Percentiles rank a stretch among this genome's conserved stretches.
These are phyloP conservation scores for Saussurea involucrata DNA, from an alignment of 129 eudicot species.

Conservation along the genomic window DNA sequence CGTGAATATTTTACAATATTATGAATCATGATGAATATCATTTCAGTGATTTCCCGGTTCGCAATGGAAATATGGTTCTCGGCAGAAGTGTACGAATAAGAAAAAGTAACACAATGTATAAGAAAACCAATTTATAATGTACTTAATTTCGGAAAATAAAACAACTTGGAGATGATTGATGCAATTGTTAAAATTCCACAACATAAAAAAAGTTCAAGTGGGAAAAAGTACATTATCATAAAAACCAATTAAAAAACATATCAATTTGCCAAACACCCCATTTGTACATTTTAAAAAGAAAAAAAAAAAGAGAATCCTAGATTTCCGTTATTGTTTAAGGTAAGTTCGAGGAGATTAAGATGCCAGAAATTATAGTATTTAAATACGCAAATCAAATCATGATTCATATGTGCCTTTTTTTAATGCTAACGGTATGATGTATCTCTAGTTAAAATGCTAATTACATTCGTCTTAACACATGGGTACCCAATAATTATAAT, in stretches of 20 bases:
- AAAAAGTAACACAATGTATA: not conserved
- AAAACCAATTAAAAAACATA: not conserved
- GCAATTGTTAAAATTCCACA: not conserved
- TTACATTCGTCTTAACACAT: not conserved
- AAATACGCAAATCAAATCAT: not conserved
- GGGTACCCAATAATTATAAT: not conserved
- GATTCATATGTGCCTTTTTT: not conserved
- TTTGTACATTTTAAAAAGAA: not conserved
- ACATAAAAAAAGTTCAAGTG: not conserved
- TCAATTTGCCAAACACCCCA: not conserved
- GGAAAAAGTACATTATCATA: not conserved
- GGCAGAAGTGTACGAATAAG: not conserved
- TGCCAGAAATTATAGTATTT: not conserved
- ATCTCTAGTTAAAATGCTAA: not conserved
- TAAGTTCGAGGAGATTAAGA: constrained; percentile 5
- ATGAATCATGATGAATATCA: too few relatives aligned
- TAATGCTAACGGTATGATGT: not conserved
- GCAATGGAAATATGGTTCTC: not conserved
- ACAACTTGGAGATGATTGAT: not conserved
- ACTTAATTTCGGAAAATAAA: not conserved
- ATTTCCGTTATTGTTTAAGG: constrained; percentile 5
- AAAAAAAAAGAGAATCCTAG: not conserved
- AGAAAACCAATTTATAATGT: not conserved
- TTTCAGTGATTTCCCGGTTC: too few relatives aligned
- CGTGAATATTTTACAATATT: too few relatives aligned